Base-by-base conservation (phyloP, 441 rosid species). In the Macaranga tanarius region DNA sequence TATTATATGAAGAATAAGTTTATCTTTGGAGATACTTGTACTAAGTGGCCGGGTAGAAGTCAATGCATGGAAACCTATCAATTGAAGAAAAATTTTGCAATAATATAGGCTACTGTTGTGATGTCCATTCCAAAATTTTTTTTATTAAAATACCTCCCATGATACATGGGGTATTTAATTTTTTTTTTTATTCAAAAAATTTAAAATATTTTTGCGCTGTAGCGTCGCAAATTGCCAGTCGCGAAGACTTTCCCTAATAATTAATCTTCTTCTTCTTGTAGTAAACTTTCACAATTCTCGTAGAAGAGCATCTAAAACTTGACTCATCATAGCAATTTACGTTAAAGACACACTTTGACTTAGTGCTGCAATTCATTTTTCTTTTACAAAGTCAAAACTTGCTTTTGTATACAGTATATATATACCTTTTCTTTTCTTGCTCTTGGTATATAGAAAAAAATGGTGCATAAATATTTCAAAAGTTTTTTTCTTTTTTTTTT, bases 281-380 rank as follows among this genome's bases (percentile, higher is more conserved):
- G 22, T 75, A 42, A 50, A 68, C 47, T 28, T 63, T 10, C 2
- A 62, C 9, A 38, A 60, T 60, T 65, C 72, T 74, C 20, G 77
- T 62, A 61, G 62, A 71, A 66, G 60, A 73, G 78, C 59, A 75
- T 75, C 79, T 45, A 78, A 52, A 55, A 17, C 34, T 9, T 38
- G 22, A 71, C 19, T 62, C 23, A 51, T 64, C 54, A 72, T 72
- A 75, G 44, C 73, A 71, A 55, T 20, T 55, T 13, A 65, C 17
- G 42, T 26, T 62, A 16, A 55, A 64, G 59, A 22, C 20, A 38
- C 28, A 40, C 58, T 55, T 63, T 69, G 64, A 54, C 63, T 55
- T 20, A 19, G 1, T 22, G 16, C 8, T 17, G 20, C 70, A 13
- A 45, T 31, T 72, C 25, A 52, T 9, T 17, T 28, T 31, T 11